A percentile compares a stretch with the other conserved stretches of the same genome.
These are phyloP conservation scores for Mitragyna speciosa DNA, from an alignment of 257 asterid species.

Conservation along the genomic window DNA sequence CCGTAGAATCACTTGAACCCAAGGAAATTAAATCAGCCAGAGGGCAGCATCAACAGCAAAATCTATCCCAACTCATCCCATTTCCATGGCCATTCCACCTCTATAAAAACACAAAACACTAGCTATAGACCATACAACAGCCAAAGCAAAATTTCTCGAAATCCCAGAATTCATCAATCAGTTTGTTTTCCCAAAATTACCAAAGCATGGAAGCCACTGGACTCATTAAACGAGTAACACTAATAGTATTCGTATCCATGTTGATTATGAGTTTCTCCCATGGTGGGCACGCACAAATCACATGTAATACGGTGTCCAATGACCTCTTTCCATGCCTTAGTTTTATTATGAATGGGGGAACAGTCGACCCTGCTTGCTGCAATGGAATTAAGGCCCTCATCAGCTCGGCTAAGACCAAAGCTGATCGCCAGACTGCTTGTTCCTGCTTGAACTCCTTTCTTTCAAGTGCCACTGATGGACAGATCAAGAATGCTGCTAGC, in stretches of 20 bases:
- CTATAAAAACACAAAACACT: too few relatives aligned
- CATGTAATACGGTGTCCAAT: not conserved
- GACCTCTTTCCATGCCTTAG: slow-evolving; percentile 15
- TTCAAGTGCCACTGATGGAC: not conserved
- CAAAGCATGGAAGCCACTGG: not conserved
- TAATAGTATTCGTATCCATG: not conserved
- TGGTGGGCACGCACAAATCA: not conserved
- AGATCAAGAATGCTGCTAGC: slow-evolving; percentile 8
- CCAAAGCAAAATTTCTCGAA: not conserved
- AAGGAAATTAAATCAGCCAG: not conserved
- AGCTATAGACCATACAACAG: not conserved
- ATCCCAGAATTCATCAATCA: not conserved
- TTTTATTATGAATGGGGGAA: slow-evolving; percentile 12
- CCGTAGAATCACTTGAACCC: not conserved
- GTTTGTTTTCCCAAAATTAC: too few relatives aligned
- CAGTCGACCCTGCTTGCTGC: slow-evolving; percentile 10
- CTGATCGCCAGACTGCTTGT: slow-evolving; percentile 14
- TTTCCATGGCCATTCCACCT: not conserved
- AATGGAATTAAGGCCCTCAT: slow-evolving; percentile 12
- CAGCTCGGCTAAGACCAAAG: slow-evolving; percentile 6
- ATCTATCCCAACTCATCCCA: not conserved
- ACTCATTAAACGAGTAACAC: not conserved
- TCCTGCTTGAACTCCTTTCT: slow-evolving; percentile 7
- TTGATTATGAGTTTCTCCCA: not conserved
- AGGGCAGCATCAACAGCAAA: not conserved